These are phyloP conservation scores for Rugosomyces carneus DNA, from an alignment of 1,284 basidiomycete species.

Conservation along the genomic window DNA sequence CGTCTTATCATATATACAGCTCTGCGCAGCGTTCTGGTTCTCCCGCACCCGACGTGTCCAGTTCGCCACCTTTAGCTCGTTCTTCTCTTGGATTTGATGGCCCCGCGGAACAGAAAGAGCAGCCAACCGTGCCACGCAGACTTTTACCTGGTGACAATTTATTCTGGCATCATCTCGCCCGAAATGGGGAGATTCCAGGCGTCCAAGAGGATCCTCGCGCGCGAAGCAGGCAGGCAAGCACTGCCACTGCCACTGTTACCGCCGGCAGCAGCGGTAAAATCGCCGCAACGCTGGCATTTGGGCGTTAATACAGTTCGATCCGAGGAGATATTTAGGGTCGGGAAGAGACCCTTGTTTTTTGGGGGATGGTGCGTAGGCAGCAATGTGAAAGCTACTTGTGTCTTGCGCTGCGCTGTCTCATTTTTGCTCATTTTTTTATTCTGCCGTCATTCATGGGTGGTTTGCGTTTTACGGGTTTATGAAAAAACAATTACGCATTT, in stretches of 20 bases:
- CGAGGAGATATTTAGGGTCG: background rate
- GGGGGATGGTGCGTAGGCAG: no score
- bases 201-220: constrained; percentile 56
- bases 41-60: constrained; percentile 17
- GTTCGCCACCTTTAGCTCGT: constrained; percentile 21
- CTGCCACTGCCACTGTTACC: constrained; percentile 3
- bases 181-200: constrained; percentile 68
- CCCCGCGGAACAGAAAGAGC: constrained; percentile 31
- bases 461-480: background rate
- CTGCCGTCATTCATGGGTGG: background rate
- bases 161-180: constrained; percentile 74
- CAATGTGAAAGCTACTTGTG: background rate
- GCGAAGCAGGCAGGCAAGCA: constrained; percentile 17
- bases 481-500: background rate
- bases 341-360: constrained; percentile 1
- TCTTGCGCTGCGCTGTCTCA: background rate
- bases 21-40: constrained; percentile 16
- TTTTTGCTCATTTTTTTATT: background rate
- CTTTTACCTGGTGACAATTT: constrained; percentile 62
- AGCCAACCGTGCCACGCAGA: constrained; percentile 24
- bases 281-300: constrained; percentile 19
- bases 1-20: constrained; percentile 14
- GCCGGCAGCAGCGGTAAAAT: constrained; percentile 11
- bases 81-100: constrained; percentile 20
- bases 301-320: constrained; percentile 25